A percentile compares a stretch with the other conserved stretches of the same genome.
phyloP scores from a whole-genome alignment of 2,329 filamentous ascomycete species.

The Tolypocladium inflatum region DNA sequence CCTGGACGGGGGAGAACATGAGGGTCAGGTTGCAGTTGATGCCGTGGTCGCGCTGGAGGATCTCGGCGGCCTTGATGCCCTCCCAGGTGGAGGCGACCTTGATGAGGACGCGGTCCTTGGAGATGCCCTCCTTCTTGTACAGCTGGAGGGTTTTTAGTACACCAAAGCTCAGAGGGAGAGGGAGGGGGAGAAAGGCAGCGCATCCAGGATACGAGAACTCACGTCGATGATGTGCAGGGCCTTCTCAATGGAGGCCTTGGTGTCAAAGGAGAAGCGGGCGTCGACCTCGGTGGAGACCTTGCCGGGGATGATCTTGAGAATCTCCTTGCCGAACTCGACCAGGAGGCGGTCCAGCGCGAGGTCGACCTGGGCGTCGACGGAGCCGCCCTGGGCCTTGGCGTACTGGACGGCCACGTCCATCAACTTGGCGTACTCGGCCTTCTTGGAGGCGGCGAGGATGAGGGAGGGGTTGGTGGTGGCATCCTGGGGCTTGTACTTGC shows the following conservation, averaged over 20 bases:
- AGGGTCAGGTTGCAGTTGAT: constrained; percentile 99
- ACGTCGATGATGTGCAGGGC: constrained; percentile 95
- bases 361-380: constrained; percentile 76
- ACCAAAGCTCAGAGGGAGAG: constrained; percentile 1
- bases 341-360: constrained; percentile 85
- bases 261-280: constrained; percentile 91
- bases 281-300: constrained; percentile 99
- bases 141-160: constrained; percentile 46
- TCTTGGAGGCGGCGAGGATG: constrained; percentile 97
- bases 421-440: constrained; percentile 87
- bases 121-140: constrained; percentile 85
- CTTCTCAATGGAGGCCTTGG: constrained; percentile 85
- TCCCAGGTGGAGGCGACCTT: constrained; percentile 99
- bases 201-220: constrained; percentile 19
- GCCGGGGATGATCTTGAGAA: constrained; percentile 91
- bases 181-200: neutral
- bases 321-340: constrained; percentile 97
- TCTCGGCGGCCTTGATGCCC: constrained; percentile 97
- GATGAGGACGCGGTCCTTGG: constrained; percentile 92
- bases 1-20: constrained; percentile 94
- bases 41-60: constrained; percentile 89
- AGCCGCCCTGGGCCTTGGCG: constrained; percentile 66
- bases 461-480: constrained; percentile 99
- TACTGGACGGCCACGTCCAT: constrained; percentile 79
- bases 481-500: constrained; percentile 99